Evolutionary conservation across 2,329 filamentous ascomycete species (phyloP).

Genomic region (Colletotrichum australisinense): DNA sequence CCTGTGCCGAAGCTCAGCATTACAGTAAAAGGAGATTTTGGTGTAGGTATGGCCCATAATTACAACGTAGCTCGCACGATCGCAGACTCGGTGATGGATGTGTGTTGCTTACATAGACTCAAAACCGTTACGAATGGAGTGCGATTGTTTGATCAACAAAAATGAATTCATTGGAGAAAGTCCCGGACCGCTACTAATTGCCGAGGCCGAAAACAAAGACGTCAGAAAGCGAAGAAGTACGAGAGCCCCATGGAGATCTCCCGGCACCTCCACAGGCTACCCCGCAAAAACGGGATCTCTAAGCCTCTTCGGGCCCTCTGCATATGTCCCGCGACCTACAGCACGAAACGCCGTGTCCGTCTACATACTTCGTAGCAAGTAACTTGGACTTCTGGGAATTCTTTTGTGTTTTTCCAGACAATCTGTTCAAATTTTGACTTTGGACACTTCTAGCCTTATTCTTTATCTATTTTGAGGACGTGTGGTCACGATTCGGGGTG

Average conservation of each 20-base stretch:
- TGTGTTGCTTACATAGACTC: background rate
- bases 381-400: background rate
- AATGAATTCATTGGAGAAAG: background rate
- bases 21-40: no score
- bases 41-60: no score
- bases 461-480: background rate
- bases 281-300: background rate
- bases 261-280: background rate
- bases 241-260: background rate
- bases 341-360: background rate
- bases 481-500: background rate
- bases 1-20: no score
- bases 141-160: background rate
- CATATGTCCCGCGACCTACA: background rate
- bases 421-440: background rate
- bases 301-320: background rate
- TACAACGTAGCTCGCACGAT: no score
- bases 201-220: background rate
- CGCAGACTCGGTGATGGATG: no score
- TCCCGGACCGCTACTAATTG: background rate
- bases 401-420: background rate
- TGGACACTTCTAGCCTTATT: background rate
- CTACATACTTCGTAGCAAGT: background rate
- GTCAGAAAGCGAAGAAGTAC: background rate
- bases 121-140: background rate